Evolutionary conservation across 495 filamentous ascomycete genomes (phyloP).

Genomic region (Lophiotrema nucula): DNA sequence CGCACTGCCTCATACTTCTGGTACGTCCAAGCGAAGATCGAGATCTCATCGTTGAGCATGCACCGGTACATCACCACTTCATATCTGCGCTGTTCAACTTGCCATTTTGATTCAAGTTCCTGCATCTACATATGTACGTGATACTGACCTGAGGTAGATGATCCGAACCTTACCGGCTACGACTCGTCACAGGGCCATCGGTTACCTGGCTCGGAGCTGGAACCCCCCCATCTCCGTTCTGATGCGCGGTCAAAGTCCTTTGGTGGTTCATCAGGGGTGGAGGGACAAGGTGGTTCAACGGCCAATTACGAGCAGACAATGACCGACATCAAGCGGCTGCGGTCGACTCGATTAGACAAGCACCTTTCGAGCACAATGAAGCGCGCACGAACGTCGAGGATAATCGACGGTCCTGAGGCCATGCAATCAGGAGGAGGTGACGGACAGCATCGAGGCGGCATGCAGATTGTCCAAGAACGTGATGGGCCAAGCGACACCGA

Average conservation of each 20-base stretch:
- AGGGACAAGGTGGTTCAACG: conserved; percentile 53
- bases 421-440: conserved; percentile 70
- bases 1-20: conserved; percentile 70
- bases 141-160: conserved; percentile 52
- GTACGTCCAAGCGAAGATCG: conserved; percentile 43
- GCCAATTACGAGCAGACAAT: conserved; percentile 93
- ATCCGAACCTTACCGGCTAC: conserved; percentile 66
- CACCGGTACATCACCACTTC: background rate
- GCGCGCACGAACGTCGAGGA: conserved; percentile 84
- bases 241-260: conserved; percentile 74
- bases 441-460: conserved; percentile 45
- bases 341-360: conserved; percentile 91
- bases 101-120: no score
- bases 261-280: conserved; percentile 51
- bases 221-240: conserved; percentile 55
- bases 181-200: conserved; percentile 66
- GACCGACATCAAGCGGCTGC: conserved; percentile 85
- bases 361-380: conserved; percentile 87
- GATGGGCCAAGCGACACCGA: conserved; percentile 71
- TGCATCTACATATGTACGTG: no score
- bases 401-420: conserved; percentile 88
- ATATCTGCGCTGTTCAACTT: no score
- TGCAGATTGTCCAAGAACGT: conserved; percentile 84
- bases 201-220: conserved; percentile 43
- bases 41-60: background rate